Evolutionary conservation across 83 land plant genomes (phyloP).

Genomic region (Picea mariana): DNA sequence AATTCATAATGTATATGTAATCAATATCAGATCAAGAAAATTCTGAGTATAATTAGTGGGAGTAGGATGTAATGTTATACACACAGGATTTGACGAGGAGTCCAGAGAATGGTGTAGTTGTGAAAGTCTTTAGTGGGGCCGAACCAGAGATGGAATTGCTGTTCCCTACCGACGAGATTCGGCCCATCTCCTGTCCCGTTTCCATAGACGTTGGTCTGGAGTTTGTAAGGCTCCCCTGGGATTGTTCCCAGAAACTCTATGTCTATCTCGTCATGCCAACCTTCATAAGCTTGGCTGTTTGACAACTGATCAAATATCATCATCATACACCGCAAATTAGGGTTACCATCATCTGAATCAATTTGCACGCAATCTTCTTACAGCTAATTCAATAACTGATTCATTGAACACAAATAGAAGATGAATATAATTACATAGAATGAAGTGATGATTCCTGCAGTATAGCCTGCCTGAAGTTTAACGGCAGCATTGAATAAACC

Average conservation of each 20-base stretch:
- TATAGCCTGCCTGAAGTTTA: slow-evolving; percentile 78
- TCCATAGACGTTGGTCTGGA: slow-evolving; percentile 44
- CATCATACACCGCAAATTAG: not conserved
- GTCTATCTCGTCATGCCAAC: slow-evolving; percentile 38
- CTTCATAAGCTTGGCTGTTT: slow-evolving; percentile 21
- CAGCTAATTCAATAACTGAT: not conserved
- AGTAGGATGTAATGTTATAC: too few relatives aligned
- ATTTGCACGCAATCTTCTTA: not conserved
- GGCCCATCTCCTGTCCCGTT: slow-evolving; percentile 34
- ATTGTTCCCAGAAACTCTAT: slow-evolving; percentile 42
- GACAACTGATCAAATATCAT: slow-evolving; percentile 24
- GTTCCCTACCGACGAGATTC: slow-evolving; percentile 26
- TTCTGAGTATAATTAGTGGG: not conserved
- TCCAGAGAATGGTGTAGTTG: slow-evolving; percentile 42
- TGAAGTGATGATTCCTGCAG: slow-evolving; percentile 87
- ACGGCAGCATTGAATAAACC: slow-evolving; percentile 80
- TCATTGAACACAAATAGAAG: not conserved
- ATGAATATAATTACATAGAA: slow-evolving; percentile 48
- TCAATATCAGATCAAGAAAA: too few relatives aligned
- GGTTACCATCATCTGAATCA: not conserved
- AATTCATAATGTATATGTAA: too few relatives aligned
- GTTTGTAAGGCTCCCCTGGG: slow-evolving; percentile 30
- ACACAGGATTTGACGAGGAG: slow-evolving; percentile 33
- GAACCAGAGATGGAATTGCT: slow-evolving; percentile 47
- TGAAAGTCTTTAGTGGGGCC: slow-evolving; percentile 39